Base-by-base conservation (phyloP, 225 moss, liverwort and hornwort genomes). In the Straminergon stramineum region DNA sequence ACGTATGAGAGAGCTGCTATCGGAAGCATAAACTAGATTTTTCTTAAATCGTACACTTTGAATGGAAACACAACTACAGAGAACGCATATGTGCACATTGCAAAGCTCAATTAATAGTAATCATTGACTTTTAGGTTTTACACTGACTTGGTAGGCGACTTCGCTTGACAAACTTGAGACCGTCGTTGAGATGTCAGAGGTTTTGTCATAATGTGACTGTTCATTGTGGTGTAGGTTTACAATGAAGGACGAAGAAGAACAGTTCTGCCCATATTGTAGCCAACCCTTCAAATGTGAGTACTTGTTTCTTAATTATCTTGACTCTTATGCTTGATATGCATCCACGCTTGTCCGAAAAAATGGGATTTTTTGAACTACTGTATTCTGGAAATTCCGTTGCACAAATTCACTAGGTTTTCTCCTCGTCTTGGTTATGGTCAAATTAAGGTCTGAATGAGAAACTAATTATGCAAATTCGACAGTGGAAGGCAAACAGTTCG, bases 201-300 rank as follows among this genome's bases (percentile, higher is more conserved):
- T 56, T 81, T 88, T 73, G 14, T 79, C 39, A 83, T 86, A 88
- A 88, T 73, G 88, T 79, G 63, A 41, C 81, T 61, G 75, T 71
- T 89, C 69, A 17, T 86, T 88, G 80, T 32, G 80, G n/a, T 93
- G 66, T 93, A 99, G 99, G 85, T 99, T 99, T 92, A 95, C 96
- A 37, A 92, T 95, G 88, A 97, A 97, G 87, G 94, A 99, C 34
- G 94, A 95, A 90, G 93, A 95, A 89, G 93, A 95, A 77, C 97
- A 97, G 83, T 94, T 95, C 53, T 99, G 99, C 86, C 99, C 99
- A 5, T 99, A 96, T 81, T 99, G 99, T 88, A 97, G 96, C 88
- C 97, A 99, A 90, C 96, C 97, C 53, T 99, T 99, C 75, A 99
- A 97, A 90, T 91, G 99, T 99, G 90, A 86, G 93, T 71, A 68